Conservation (phyloP, 108 stramenopile genomes). For the Discostella stelligeroides region DNA sequence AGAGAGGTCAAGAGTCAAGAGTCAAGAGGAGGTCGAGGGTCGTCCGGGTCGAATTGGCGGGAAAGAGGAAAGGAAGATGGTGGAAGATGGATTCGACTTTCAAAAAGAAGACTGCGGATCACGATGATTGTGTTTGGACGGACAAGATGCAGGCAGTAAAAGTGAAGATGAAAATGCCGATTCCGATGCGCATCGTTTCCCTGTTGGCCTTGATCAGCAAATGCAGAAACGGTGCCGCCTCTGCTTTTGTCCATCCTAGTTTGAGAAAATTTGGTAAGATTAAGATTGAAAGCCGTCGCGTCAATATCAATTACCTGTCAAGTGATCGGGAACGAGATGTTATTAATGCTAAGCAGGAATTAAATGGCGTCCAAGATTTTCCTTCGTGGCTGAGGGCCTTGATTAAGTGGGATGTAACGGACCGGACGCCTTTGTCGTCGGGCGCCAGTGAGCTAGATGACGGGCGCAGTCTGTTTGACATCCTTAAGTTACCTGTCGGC, state of each 20-base stretch:
- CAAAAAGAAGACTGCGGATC: no score
- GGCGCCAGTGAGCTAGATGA: neutral
- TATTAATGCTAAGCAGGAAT: neutral
- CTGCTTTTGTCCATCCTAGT: slow-evolving; percentile 11
- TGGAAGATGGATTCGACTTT: no score
- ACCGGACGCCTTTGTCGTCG: neutral
- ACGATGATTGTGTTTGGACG: no score
- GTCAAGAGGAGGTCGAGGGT: no score
- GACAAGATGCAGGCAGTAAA: no score
- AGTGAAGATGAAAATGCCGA: neutral
- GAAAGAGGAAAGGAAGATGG: no score
- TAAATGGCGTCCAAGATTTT: neutral
- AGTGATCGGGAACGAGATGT: no score
- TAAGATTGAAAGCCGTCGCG: neutral
- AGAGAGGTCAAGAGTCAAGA: no score
- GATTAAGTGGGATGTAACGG: slow-evolving; percentile 7
- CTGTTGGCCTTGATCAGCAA: neutral
- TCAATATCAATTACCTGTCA: neutral
- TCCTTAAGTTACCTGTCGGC: slow-evolving; percentile 31
- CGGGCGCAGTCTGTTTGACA: slow-evolving; percentile 20
- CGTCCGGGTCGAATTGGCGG: no score
- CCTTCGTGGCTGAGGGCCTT: slow-evolving; percentile 23
- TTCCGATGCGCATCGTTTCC: neutral
- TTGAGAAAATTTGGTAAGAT: neutral
- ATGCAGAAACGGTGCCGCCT: slow-evolving; percentile 1